Percentiles rank a stretch among this genome's conserved stretches.
These are phyloP conservation scores for Botryotinia calthae DNA, from an alignment of 2,329 filamentous ascomycete species.

Conservation along the genomic window DNA sequence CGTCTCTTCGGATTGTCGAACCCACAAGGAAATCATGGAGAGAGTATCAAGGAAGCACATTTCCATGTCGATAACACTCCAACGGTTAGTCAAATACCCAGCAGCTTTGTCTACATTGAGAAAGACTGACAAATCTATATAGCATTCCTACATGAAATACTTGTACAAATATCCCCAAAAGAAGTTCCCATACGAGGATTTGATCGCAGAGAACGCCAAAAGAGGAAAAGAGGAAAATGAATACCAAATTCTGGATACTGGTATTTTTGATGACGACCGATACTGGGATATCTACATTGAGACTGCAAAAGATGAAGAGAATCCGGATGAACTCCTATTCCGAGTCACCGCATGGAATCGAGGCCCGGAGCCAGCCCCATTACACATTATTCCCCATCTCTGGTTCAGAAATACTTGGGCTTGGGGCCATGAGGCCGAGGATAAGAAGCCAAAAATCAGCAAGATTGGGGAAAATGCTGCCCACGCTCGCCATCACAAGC, in stretches of 20 bases:
- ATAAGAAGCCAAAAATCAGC: constrained; percentile 77
- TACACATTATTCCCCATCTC: constrained; percentile 91
- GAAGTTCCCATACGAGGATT: constrained; percentile 86
- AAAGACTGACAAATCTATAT: constrained; percentile 28
- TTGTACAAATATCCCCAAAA: constrained; percentile 96
- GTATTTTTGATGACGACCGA: constrained; percentile 79
- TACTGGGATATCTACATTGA: constrained; percentile 99
- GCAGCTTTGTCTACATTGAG: not conserved
- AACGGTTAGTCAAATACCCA: constrained; percentile 31
- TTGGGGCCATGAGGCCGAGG: constrained; percentile 76
- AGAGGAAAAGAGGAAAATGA: constrained; percentile 76
- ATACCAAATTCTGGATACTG: constrained; percentile 90
- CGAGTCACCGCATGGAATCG: constrained; percentile 96
- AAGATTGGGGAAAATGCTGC: constrained; percentile 64
- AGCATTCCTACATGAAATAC: constrained; percentile 99
- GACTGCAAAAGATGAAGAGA: constrained; percentile 88
- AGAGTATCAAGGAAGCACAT: constrained; percentile 94
- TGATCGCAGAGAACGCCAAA: constrained; percentile 78
- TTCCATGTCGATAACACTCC: constrained; percentile 96
- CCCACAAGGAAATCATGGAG: constrained; percentile 94
- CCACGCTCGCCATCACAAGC: constrained; percentile 72
- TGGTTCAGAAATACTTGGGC: constrained; percentile 99
- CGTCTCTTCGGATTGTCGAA: constrained; percentile 93
- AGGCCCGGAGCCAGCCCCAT: constrained; percentile 81
- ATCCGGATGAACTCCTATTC: constrained; percentile 88